Percentiles rank a stretch among this genome's conserved stretches.
Evolutionary conservation across 2,329 filamentous ascomycete genomes (phyloP).

Genomic region (Epichloe hybrida): DNA sequence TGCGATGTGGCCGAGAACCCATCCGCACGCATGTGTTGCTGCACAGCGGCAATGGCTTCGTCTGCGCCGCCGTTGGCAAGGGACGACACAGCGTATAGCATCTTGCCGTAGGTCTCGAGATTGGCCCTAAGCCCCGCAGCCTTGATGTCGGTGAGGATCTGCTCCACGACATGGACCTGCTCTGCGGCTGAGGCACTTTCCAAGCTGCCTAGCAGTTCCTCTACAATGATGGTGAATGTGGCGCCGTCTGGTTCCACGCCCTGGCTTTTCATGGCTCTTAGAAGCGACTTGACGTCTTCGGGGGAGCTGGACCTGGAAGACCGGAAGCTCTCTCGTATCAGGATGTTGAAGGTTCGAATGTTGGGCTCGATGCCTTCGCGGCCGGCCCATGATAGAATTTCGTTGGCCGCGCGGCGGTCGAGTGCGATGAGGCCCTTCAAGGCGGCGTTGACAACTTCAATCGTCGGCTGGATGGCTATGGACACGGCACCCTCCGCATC

Average conservation of each 20-base stretch:
- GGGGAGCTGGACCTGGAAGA: conserved; percentile 30
- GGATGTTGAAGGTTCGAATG: conserved; percentile 51
- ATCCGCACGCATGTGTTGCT: conserved; percentile 45
- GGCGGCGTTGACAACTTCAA: conserved; percentile 56
- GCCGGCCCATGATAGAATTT: conserved; percentile 46
- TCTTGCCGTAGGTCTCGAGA: conserved; percentile 51
- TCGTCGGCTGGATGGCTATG: conserved; percentile 41
- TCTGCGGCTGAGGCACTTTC: conserved; percentile 27
- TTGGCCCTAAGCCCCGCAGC: conserved; percentile 44
- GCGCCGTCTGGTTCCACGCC: conserved; percentile 46
- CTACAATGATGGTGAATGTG: conserved; percentile 62
- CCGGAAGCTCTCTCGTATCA: conserved; percentile 48
- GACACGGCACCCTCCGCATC: conserved; percentile 14
- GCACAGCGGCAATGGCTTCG: conserved; percentile 43
- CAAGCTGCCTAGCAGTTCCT: conserved; percentile 36
- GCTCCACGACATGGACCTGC: conserved; percentile 38
- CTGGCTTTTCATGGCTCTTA: conserved; percentile 44
- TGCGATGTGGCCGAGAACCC: conserved; percentile 43
- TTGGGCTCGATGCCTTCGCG: conserved; percentile 41
- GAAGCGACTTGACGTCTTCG: conserved; percentile 35
- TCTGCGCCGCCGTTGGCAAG: conserved; percentile 25
- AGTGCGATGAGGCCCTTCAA: conserved; percentile 46
- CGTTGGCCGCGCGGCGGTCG: conserved; percentile 35
- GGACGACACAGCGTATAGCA: conserved; percentile 41
- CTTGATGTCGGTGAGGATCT: conserved; percentile 45